These are phyloP conservation scores for Sphagnum tenellum DNA, from an alignment of 225 moss, liverwort and hornwort species.

Conservation along the genomic window DNA sequence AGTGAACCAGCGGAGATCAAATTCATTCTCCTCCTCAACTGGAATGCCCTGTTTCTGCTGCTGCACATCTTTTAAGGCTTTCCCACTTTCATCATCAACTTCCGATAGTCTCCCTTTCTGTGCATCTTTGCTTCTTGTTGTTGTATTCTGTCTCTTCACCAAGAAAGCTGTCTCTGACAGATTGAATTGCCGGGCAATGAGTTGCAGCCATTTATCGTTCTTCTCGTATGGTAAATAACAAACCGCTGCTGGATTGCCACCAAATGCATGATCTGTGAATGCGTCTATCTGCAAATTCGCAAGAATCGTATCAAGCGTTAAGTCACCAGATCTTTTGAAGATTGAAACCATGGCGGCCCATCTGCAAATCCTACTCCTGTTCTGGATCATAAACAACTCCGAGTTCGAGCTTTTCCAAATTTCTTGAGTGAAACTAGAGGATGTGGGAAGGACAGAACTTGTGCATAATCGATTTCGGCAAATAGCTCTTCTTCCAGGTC, in stretches of 20 bases:
- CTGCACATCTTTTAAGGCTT: constrained; percentile 27
- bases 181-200: constrained; percentile 84
- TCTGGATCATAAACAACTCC: too few species aligned
- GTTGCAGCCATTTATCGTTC: constrained; percentile 78
- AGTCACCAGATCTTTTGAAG: too few species aligned
- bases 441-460: constrained; percentile 21
- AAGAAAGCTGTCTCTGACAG: constrained; percentile 85
- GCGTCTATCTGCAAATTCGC: constrained; percentile 55
- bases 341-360: too few species aligned
- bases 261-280: constrained; percentile 71
- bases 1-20: constrained; percentile 91
- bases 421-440: not conserved
- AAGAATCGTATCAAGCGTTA: too few species aligned
- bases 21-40: constrained; percentile 61
- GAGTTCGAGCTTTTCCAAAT: not conserved
- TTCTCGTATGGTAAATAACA: constrained; percentile 70
- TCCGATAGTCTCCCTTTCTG: constrained; percentile 28
- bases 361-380: too few species aligned
- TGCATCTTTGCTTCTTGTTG: constrained; percentile 15
- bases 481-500: constrained; percentile 71
- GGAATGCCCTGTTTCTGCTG: constrained; percentile 12
- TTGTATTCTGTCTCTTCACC: constrained; percentile 47
- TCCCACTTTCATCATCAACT: constrained; percentile 42
- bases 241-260: constrained; percentile 88
- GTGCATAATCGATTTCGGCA: constrained; percentile 73